Percentiles rank a stretch among this genome's conserved stretches.
Evolutionary conservation across 441 rosid genomes (phyloP).

Genomic region (Manihot esculenta): DNA sequence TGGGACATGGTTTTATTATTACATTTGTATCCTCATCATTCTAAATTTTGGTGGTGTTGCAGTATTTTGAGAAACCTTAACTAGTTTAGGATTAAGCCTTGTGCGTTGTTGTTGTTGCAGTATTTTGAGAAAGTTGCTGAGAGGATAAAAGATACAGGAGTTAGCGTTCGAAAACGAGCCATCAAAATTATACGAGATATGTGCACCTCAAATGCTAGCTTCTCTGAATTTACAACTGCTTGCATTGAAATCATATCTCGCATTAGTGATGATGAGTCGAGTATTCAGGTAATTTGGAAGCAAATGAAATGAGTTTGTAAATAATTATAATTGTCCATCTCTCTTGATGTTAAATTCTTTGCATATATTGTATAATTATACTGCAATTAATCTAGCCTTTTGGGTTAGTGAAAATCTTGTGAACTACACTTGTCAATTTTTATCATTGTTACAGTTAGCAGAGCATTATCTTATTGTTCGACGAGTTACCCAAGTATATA

Average conservation of each 20-base stretch:
- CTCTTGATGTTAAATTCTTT: not conserved
- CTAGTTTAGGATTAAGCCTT: too few relatives aligned
- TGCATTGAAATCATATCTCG: conserved; percentile 95
- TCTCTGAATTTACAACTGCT: conserved; percentile 86
- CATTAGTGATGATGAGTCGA: conserved; percentile 94
- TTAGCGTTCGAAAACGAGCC: conserved; percentile 96
- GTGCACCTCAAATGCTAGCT: conserved; percentile 89
- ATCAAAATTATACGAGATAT: conserved; percentile 95
- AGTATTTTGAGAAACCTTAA: too few relatives aligned
- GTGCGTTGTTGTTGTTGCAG: conserved; percentile 38
- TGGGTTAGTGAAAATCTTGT: not conserved
- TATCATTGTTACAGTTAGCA: not conserved
- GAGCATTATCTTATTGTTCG: not conserved
- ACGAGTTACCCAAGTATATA: not conserved
- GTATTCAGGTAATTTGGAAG: conserved; percentile 72
- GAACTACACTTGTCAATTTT: not conserved
- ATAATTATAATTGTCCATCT: not conserved
- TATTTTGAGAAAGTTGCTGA: conserved; percentile 99
- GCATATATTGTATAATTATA: not conserved
- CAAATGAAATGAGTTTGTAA: not conserved
- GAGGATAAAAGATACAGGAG: conserved; percentile 98
- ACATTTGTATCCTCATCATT: not conserved
- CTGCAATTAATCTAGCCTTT: not conserved
- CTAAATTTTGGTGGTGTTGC: conserved; percentile 17
- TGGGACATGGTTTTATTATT: conserved; percentile 4